Evolutionary conservation across 306 rosid genomes (phyloP), one percentile per base, ranked within the genome.

Genomic region (Gastrolobium bilobum): DNA sequence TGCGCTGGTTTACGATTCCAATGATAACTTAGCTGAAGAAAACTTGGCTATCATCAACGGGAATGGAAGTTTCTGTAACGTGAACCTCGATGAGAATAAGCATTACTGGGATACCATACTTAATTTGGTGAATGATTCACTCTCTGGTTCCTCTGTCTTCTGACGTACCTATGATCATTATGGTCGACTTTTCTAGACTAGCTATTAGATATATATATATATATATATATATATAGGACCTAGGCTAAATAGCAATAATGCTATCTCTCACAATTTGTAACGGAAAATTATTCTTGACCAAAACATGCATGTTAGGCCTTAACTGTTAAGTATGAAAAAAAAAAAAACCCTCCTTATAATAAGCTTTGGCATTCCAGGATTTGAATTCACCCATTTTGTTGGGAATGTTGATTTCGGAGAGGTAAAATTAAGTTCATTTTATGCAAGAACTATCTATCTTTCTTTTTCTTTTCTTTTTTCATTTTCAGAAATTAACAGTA

Each of bases 81-180:
- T 63, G 46, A 83, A 60, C 71, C 46, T 78, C 51, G 84, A 87
- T 10, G 87, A 80, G 47, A 80, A 61, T 9, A 87, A 78, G 76
- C 81, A 81, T 79, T 87, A 81, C 53, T 84, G 90, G 90, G 78
- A 78, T 30, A 65, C 58, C 64, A 50, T 84, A 44, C 81, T 87
- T 33, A 78, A 80, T 34, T 20, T 89, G 85, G 86, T 86, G 14
- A 77, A 89, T 71, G 83, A 84, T 54, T 79, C 90, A 5, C 61
- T 86, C 1, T 57, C 87, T 46, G 78, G 78, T 54, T 86, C 88
- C 15, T 86, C 90, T 31, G 77, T 82, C 78, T 84, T 89, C 70
- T 84, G 76, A 78, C 6, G 35, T 1, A 4, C 11, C 6, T 26
- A 30, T n/a, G n/a, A n/a, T n/a, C 37, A 5, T 34, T 4, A 5